phyloP scores from a whole-genome alignment of 2,329 filamentous ascomycete genomes.

The Zasmidium angulare region DNA sequence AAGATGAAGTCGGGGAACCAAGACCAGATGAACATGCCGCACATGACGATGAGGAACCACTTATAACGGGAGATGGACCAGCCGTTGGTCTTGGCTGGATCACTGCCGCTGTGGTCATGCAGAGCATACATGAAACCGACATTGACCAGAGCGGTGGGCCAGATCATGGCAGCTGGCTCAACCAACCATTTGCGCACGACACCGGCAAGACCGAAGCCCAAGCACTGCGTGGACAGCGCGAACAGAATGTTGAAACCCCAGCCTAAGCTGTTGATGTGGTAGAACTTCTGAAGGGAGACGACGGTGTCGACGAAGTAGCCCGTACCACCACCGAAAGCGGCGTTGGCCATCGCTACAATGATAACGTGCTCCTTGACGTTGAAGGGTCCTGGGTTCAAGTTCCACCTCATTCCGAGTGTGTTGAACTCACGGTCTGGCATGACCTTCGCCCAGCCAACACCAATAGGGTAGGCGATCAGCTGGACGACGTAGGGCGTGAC shows the following conservation, averaged over 20 bases:
- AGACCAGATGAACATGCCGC: constrained; percentile 72
- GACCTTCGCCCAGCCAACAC: constrained; percentile 62
- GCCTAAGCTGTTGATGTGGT: constrained; percentile 66
- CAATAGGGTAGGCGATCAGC: constrained; percentile 78
- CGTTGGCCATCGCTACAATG: constrained; percentile 45
- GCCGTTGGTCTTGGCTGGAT: constrained; percentile 61
- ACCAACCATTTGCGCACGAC: constrained; percentile 78
- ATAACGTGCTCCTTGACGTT: constrained; percentile 33
- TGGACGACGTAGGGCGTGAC: constrained; percentile 86
- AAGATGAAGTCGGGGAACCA: constrained; percentile 77
- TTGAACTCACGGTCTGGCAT: constrained; percentile 50
- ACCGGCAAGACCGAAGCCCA: constrained; percentile 84
- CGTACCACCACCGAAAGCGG: constrained; percentile 44
- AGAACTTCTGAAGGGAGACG: constrained; percentile 60
- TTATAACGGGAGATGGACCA: constrained; percentile 81
- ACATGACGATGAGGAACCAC: constrained; percentile 76
- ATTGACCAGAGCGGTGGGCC: constrained; percentile 86
- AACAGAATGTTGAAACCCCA: constrained; percentile 81
- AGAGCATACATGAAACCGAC: constrained; percentile 60
- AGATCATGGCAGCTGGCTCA: constrained; percentile 84
- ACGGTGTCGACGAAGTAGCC: constrained; percentile 29
- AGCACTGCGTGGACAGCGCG: constrained; percentile 80
- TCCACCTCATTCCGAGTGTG: constrained; percentile 57
- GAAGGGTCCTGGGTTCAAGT: constrained; percentile 50
- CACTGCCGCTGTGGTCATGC: constrained; percentile 46